These are phyloP conservation scores for Boletus reticuloceps DNA, from an alignment of 768 basidiomycete species.

Conservation along the genomic window DNA sequence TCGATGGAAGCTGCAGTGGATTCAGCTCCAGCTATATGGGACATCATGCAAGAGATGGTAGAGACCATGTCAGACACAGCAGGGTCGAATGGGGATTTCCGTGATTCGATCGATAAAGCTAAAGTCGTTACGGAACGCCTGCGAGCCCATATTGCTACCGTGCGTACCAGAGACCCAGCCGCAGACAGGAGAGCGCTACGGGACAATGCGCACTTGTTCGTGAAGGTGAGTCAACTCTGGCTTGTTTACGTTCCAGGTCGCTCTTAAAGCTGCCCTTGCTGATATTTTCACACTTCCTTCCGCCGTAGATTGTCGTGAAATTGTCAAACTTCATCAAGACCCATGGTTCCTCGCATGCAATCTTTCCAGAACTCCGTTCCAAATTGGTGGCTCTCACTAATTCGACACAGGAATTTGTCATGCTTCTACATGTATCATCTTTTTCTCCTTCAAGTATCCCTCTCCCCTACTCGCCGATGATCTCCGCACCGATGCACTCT, in stretches of 20 bases:
- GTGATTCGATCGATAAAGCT: conserved; percentile 57
- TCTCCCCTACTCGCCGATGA: conserved; percentile 61
- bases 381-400: conserved; percentile 78
- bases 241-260: not conserved
- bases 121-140: conserved; percentile 63
- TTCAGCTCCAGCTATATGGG: conserved; percentile 79
- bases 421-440: conserved; percentile 82
- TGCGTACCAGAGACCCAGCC: conserved; percentile 55
- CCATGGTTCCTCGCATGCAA: conserved; percentile 52
- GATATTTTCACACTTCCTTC: conserved; percentile 2
- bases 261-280: not conserved
- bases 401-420: conserved; percentile 83
- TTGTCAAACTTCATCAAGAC: conserved; percentile 72
- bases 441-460: conserved; percentile 59
- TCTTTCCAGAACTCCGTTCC: conserved; percentile 58
- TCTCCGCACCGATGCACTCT: conserved; percentile 26
- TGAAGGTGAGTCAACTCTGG: conserved; percentile 54
- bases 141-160: conserved; percentile 51
- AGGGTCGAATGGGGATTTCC: conserved; percentile 42
- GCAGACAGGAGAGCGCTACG: conserved; percentile 62
- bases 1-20: conserved; percentile 78
- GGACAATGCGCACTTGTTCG: conserved; percentile 76
- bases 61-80: conserved; percentile 55
- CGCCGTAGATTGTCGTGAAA: conserved; percentile 68
- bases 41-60: conserved; percentile 71